These are phyloP conservation scores for Blastobotrys terrestris DNA, from an alignment of 805 yeast species.

Conservation along the genomic window DNA sequence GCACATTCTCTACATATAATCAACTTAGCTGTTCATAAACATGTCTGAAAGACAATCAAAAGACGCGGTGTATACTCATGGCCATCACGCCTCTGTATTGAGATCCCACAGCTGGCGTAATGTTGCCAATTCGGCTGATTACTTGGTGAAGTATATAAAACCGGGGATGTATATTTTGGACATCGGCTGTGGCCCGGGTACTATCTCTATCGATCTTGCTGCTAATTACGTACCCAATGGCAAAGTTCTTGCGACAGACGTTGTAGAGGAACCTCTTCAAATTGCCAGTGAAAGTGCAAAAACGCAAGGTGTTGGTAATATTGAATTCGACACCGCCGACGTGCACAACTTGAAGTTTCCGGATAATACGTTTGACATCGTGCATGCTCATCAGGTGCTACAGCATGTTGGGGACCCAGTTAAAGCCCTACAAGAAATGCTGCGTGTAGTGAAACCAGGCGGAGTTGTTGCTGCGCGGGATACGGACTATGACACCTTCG, in stretches of 20 bases:
- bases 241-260: conserved; percentile 32
- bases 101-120: conserved; percentile 34
- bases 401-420: conserved; percentile 34
- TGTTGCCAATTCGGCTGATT: conserved; percentile 28
- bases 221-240: conserved; percentile 28
- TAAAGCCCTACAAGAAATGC: conserved; percentile 33
- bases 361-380: conserved; percentile 37
- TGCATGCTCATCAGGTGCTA: conserved; percentile 36
- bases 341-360: conserved; percentile 31
- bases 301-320: conserved; percentile 13
- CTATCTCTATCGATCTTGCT: conserved; percentile 35
- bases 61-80: conserved; percentile 18
- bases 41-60: not conserved
- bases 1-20: too few relatives aligned
- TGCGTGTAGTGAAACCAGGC: conserved; percentile 32
- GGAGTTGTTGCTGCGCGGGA: conserved; percentile 34
- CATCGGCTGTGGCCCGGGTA: conserved; percentile 41
- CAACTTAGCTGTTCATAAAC: too few relatives aligned
- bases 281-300: conserved; percentile 21
- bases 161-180: conserved; percentile 31
- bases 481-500: conserved; percentile 24
- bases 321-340: conserved; percentile 29
- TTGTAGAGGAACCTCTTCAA: conserved; percentile 30
- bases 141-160: conserved; percentile 28
- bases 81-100: conserved; percentile 20